Percentiles rank a stretch among this genome's conserved stretches.
These are phyloP conservation scores for Aspergillus ellipticus DNA, from an alignment of 495 filamentous ascomycete genomes.

Conservation along the genomic window DNA sequence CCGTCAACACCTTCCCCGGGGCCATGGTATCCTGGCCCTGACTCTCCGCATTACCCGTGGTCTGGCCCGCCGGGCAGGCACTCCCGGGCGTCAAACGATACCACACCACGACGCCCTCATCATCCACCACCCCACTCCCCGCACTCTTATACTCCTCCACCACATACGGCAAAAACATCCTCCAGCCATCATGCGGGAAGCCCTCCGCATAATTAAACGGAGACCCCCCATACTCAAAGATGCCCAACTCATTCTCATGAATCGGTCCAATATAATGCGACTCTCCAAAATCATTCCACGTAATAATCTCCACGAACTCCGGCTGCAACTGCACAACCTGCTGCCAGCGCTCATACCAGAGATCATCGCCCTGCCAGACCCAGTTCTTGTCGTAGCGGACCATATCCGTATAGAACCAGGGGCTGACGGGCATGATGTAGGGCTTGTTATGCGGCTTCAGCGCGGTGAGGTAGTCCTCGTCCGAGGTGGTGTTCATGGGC, in stretches of 20 bases:
- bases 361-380: slow-evolving; percentile 63
- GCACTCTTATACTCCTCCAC: slow-evolving; percentile 60
- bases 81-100: slow-evolving; percentile 51
- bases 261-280: slow-evolving; percentile 69
- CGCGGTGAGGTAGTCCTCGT: slow-evolving; percentile 47
- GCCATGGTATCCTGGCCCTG: slow-evolving; percentile 11
- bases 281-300: slow-evolving; percentile 77
- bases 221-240: slow-evolving; percentile 42
- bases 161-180: slow-evolving; percentile 55
- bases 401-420: slow-evolving; percentile 70
- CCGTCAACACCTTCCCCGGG: slow-evolving; percentile 21
- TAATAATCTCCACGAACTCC: slow-evolving; percentile 54
- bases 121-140: slow-evolving; percentile 36
- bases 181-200: slow-evolving; percentile 56
- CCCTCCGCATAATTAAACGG: slow-evolving; percentile 48
- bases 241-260: slow-evolving; percentile 28
- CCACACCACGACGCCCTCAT: slow-evolving; percentile 58
- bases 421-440: slow-evolving; percentile 75
- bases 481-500: slow-evolving; percentile 50
- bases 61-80: slow-evolving; percentile 31
- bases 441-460: slow-evolving; percentile 44
- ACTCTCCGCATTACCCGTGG: slow-evolving; percentile 30
- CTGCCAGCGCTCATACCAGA: slow-evolving; percentile 72
- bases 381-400: slow-evolving; percentile 66
- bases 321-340: slow-evolving; percentile 59